Evolutionary conservation across 306 rosid genomes (phyloP).

Genomic region (Corylus americana): DNA sequence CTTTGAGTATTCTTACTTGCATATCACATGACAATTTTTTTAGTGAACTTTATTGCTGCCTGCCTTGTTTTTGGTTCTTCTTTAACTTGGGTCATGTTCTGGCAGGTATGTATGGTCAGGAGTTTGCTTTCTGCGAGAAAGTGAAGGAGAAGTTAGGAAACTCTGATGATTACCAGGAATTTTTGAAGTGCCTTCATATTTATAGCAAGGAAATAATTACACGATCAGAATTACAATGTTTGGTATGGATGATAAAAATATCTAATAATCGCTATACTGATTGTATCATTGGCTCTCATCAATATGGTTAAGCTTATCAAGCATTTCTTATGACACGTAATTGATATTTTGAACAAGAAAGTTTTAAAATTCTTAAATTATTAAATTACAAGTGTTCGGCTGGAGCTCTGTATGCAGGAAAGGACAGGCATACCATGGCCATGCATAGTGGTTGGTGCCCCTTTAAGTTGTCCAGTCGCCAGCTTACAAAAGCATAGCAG

Average conservation of each 20-base stretch:
- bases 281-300: constrained; percentile 22
- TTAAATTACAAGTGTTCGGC: not conserved
- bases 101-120: constrained; percentile 72
- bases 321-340: not conserved
- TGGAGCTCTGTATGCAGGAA: not conserved
- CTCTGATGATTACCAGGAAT: constrained; percentile 88
- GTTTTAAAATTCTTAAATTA: not conserved
- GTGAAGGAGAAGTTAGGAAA: constrained; percentile 87
- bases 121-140: constrained; percentile 80
- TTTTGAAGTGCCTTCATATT: constrained; percentile 94
- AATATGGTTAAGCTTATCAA: not conserved
- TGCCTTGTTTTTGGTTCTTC: constrained; percentile 20
- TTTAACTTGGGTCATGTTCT: constrained; percentile 28
- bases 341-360: not conserved
- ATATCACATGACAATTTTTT: not conserved
- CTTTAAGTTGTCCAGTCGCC: not conserved
- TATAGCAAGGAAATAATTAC: constrained; percentile 95
- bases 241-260: constrained; percentile 58
- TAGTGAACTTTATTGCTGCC: not conserved
- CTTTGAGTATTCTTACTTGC: not conserved
- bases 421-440: not conserved
- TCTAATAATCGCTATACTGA: constrained; percentile 6
- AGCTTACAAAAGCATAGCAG: not conserved
- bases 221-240: constrained; percentile 72
- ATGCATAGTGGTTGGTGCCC: constrained; percentile 1